Percentiles rank a stretch among this genome's conserved stretches.
Evolutionary conservation across 164 flowering plant species (phyloP).

Genomic region (Stephania cephalantha): DNA sequence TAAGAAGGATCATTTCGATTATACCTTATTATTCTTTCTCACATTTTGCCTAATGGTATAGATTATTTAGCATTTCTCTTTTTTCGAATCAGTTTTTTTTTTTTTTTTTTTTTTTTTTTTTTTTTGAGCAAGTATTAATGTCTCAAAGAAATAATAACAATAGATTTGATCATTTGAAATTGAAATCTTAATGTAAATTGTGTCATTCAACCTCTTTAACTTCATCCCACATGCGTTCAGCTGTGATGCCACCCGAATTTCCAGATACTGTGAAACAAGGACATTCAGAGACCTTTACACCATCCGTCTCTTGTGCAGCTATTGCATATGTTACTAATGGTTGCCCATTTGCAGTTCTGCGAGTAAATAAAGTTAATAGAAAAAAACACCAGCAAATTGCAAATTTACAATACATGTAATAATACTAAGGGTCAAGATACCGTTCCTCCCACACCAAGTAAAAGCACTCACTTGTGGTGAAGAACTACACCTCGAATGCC

Average conservation of each 20-base stretch:
- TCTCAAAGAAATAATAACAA: not conserved
- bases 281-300: constrained; percentile 60
- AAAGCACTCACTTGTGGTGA: constrained; percentile 70
- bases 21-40: not conserved
- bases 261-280: constrained; percentile 75
- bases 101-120: not conserved
- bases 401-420: not conserved
- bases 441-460: not conserved
- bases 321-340: constrained; percentile 77
- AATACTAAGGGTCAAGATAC: not conserved
- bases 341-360: constrained; percentile 64
- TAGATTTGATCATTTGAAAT: constrained; percentile 1
- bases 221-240: constrained; percentile 84
- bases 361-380: constrained; percentile 6
- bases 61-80: not conserved
- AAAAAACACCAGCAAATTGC: not conserved
- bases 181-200: not conserved
- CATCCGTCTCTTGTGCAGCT: constrained; percentile 66
- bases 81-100: not conserved
- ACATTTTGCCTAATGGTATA: not conserved
- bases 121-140: not conserved
- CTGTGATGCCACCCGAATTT: constrained; percentile 51
- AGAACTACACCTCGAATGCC: constrained; percentile 73
- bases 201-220: constrained; percentile 55
- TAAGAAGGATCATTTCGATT: not conserved